Base-by-base conservation (phyloP, 768 basidiomycete species). In the Termitomyces sp. region DNA sequence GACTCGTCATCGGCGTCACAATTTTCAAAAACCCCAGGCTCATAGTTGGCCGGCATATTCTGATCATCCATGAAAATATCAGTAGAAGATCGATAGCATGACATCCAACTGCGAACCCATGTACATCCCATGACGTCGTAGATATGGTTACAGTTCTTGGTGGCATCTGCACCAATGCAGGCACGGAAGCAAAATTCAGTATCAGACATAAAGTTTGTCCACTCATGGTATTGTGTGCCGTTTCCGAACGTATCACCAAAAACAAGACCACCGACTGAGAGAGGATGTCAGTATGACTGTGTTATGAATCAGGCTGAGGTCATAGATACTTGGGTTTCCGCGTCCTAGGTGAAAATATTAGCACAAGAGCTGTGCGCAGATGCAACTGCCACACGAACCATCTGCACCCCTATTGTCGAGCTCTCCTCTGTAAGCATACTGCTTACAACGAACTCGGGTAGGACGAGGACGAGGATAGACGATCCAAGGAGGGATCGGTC, bases 131-230 rank as follows among this genome's bases (percentile, higher is more conserved):
- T 82, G 55, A 84, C 78, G 65, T 91, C 89, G 63, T 85, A 91
- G 63, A 88, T 86, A 75, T 94, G 89, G 71, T 90, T 83, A 77
- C 91, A 93, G 57, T 79, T 77, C 41, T 72, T 70, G 12, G 77
- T 79, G 0, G 85, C 80, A 56, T 84, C 81, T 16, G 81, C 70
- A 13, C 84, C 85, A 9, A 75, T 69, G 72, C 92, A 94, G 4
- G 85, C 77, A 12, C 57, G 57, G 57, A 58, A 58, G 30, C 57
- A 58, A 50, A 58, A 58, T 18, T 58, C 57, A 6, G 16, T 58
- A 20, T 52, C 57, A 52, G 89, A 91, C 64, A 92, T 85, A 75
- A 92, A 93, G 71, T 80, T 83, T 47, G 89, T 92, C 93, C 93
- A 95, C 68, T 93, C 88, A 65, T 89, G 87, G 68, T 88, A 81